Evolutionary conservation across 345 rosid species (phyloP), one percentile per base, ranked within the genome.

Genomic region (Euphorbia pulcherrima): DNA sequence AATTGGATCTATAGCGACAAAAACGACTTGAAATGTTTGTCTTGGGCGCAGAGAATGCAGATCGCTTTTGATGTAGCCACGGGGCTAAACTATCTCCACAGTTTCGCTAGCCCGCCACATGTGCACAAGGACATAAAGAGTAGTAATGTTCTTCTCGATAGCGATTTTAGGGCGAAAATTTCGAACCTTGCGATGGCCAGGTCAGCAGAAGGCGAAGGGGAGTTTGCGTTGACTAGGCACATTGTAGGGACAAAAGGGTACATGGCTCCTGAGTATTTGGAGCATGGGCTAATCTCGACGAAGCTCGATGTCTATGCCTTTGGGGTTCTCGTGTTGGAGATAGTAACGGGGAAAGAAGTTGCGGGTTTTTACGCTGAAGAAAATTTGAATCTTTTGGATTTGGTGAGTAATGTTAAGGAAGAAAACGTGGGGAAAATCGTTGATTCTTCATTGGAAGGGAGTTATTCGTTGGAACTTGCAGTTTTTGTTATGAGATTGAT

Each of bases 31-130:
- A 84, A 71, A 41, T 68, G 70, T 20, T 74, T 92, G 68, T 84
- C 57, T 51, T 88, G 83, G 90, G 75, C 60, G 7, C 90, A 92
- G 57, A 87, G 86, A 60, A 52, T 85, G 28, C 90, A 78, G 72
- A 82, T 92, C 54, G 83, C 80, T 51, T 60, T 86, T 47, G 98
- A 87, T 79, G 86, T 85, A 40, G 97, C 95, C 13, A 80, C 82
- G 2, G 92, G 98, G 58, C 90, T 92, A 27, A 81, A 81, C 75
- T 90, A 92, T 72, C 88, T 92, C 55, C 98, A 92, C 66, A 83
- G 77, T 79, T 87, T 80, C 79, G 71, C 85, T 17, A 74, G 5
- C 30, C 86, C 87, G 65, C 83, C 92, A 65, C 82, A 77, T 60
- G 77, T 87, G 54, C 87, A 85, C 82, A 83, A 82, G 75, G 80